Evolutionary conservation across 331 rosid species (phyloP).

Genomic region (Erythrophleum ivorense): DNA sequence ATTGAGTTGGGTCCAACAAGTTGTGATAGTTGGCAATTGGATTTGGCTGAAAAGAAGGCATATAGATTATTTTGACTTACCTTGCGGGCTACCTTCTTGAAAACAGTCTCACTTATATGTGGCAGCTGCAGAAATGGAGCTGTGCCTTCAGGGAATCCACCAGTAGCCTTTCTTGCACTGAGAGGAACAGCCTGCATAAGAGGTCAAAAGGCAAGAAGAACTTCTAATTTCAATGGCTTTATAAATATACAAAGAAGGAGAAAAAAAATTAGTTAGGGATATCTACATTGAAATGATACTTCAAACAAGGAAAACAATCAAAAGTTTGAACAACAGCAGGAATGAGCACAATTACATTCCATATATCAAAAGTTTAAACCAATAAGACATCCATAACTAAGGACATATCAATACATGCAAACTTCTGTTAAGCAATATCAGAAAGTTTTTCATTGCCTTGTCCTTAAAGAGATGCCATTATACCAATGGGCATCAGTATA

Average conservation of each 20-base stretch:
- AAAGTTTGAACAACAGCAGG: not conserved
- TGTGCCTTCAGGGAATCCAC: conserved; percentile 94
- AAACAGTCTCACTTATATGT: conserved; percentile 81
- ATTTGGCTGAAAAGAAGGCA: conserved; percentile 15
- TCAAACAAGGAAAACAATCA: conserved; percentile 18
- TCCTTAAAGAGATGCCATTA: conserved; percentile 22
- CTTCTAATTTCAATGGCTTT: conserved; percentile 20
- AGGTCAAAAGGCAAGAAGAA: conserved; percentile 31
- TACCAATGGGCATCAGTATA: conserved; percentile 13
- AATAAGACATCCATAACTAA: conserved; percentile 12
- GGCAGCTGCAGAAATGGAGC: conserved; percentile 99
- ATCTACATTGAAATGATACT: conserved; percentile 9
- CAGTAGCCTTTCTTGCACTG: conserved; percentile 82
- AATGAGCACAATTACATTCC: not conserved
- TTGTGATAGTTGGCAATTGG: conserved; percentile 24
- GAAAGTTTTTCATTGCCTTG: not conserved
- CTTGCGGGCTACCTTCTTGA: conserved; percentile 95
- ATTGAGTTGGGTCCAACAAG: conserved; percentile 22
- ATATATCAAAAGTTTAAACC: not conserved
- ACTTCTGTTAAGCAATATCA: conserved; percentile 18
- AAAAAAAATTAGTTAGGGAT: conserved; percentile 16
- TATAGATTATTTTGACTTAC: conserved; percentile 46
- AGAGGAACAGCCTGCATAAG: conserved; percentile 93
- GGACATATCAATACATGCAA: conserved; percentile 18
- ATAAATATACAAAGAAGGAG: not conserved